Conservation (phyloP, 176 grass and related monocot genomes). For the Triticum monococcum region DNA sequence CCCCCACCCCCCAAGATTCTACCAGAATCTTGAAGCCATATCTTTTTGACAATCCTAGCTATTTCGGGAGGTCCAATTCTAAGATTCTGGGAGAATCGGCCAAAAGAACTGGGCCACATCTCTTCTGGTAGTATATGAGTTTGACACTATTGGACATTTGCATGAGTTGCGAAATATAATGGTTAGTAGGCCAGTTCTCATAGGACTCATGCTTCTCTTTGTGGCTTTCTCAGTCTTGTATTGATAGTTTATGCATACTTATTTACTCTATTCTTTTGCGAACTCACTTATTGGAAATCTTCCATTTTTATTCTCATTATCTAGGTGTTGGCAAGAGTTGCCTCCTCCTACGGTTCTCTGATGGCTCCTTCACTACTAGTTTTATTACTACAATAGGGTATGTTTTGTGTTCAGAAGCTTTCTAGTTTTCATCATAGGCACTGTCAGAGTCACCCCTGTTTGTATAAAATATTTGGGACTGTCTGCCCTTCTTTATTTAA, state of each 20-base stretch:
- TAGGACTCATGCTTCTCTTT: background rate
- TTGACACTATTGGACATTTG: background rate
- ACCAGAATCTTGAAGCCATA: too few relatives aligned
- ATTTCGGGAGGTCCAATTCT: too few relatives aligned
- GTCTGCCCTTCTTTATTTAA: background rate
- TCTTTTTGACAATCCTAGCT: too few relatives aligned
- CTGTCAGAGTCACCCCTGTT: background rate
- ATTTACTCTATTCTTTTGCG: background rate
- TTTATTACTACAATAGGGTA: slow-evolving; percentile 81
- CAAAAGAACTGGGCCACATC: background rate
- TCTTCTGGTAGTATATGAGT: background rate
- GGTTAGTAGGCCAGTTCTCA: background rate
- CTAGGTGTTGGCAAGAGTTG: slow-evolving; percentile 81
- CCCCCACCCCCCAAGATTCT: too few relatives aligned
- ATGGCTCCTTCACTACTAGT: slow-evolving; percentile 79
- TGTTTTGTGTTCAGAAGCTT: slow-evolving; percentile 12
- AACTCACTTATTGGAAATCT: background rate
- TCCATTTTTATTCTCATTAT: background rate
- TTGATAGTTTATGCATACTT: background rate
- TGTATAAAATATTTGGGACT: background rate
- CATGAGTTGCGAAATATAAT: background rate
- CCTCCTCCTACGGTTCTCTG: slow-evolving; percentile 66
- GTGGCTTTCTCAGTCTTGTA: background rate
- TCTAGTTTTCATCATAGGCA: background rate
- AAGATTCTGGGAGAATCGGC: too few relatives aligned